Percentiles rank a stretch among this genome's conserved stretches.
Conservation (phyloP, 108 stramenopile genomes). For the Cyclotella distinguenda region DNA sequence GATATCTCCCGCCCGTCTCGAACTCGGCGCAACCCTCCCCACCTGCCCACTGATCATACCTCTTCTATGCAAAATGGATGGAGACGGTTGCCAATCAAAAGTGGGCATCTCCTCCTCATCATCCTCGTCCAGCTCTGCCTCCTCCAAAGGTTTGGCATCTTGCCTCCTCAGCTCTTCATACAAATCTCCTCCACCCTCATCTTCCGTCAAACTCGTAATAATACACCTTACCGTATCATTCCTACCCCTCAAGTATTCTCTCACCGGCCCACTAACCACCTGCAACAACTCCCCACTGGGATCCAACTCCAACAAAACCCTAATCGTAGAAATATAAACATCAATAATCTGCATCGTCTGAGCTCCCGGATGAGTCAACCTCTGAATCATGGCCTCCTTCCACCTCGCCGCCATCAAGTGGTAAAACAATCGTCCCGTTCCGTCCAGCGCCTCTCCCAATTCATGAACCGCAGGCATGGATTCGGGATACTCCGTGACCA, state of each 20-base stretch:
- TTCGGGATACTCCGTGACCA: constrained; percentile 84
- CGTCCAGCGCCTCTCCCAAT: constrained; percentile 57
- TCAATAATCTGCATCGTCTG: constrained; percentile 94
- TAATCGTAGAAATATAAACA: constrained; percentile 94
- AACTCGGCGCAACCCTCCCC: constrained; percentile 35
- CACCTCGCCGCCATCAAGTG: constrained; percentile 50
- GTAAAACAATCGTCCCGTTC: constrained; percentile 40
- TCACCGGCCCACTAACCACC: constrained; percentile 86
- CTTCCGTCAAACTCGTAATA: constrained; percentile 94
- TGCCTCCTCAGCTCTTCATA: constrained; percentile 92
- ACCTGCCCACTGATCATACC: constrained; percentile 50
- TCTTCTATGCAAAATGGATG: constrained; percentile 62
- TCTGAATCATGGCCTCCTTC: constrained; percentile 52
- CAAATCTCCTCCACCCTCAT: constrained; percentile 86
- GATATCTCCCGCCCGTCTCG: constrained; percentile 71
- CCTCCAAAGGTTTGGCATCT: constrained; percentile 79
- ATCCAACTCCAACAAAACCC: constrained; percentile 82
- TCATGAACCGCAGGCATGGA: constrained; percentile 72
- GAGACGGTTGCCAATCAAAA: constrained; percentile 78
- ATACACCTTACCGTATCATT: constrained; percentile 95
- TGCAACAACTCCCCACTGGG: constrained; percentile 85
- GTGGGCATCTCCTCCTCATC: constrained; percentile 71
- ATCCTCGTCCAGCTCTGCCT: constrained; percentile 60
- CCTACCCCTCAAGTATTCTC: constrained; percentile 78
- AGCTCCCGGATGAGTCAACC: constrained; percentile 95